Conservation (phyloP, 1,284 basidiomycete species). For the Tilletiopsis washingtonensis region DNA sequence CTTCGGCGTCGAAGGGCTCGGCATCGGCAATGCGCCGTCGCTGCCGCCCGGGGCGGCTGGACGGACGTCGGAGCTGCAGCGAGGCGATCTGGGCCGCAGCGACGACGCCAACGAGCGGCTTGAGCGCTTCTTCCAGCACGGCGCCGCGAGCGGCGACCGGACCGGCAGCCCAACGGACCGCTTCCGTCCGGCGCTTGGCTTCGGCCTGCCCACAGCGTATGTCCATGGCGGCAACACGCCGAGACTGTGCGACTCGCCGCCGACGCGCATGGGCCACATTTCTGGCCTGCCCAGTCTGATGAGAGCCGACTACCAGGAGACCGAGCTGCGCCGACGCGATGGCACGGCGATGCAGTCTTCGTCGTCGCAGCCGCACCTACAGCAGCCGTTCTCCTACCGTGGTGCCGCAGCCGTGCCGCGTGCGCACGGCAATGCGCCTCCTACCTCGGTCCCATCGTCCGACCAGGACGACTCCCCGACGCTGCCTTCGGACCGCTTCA, state of each 20-base stretch:
- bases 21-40: background rate
- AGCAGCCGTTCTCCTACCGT: too few species aligned
- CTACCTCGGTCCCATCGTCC: too few species aligned
- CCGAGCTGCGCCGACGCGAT: too few species aligned
- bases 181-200: background rate
- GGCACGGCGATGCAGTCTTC: too few species aligned
- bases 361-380: too few species aligned
- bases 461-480: too few species aligned
- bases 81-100: background rate
- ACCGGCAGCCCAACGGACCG: background rate
- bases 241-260: background rate
- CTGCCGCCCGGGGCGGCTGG: too few species aligned
- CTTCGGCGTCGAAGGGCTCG: too few species aligned
- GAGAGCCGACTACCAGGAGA: background rate
- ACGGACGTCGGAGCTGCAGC: background rate
- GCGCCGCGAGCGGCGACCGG: background rate
- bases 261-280: background rate
- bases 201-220: conserved; percentile 2
- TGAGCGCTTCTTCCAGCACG: background rate
- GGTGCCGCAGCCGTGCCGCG: too few species aligned
- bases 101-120: background rate
- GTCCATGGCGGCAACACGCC: conserved; percentile 2
- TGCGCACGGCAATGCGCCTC: too few species aligned
- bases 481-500: too few species aligned
- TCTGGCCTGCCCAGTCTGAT: background rate